A percentile compares a stretch with the other conserved stretches of the same genome.
Conservation (phyloP, 441 rosid genomes). For the Gossypium trilobum region DNA sequence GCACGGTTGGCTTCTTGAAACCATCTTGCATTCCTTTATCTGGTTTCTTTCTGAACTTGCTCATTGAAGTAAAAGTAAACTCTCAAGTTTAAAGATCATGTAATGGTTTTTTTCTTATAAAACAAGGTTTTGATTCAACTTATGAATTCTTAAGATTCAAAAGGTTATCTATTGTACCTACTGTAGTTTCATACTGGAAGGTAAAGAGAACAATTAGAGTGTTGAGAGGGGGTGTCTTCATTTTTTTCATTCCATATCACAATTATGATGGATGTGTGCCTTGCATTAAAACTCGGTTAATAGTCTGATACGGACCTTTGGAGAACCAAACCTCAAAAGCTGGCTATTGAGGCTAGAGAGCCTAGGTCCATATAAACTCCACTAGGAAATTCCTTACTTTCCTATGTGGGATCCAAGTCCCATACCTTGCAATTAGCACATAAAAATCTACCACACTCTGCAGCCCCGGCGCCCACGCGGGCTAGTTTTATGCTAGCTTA, state of each 20-base stretch:
- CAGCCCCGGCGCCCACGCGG: too few species aligned
- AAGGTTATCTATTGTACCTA: background rate
- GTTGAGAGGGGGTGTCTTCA: background rate
- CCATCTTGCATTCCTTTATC: background rate
- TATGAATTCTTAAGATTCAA: background rate
- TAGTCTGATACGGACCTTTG: background rate
- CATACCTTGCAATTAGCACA: too few species aligned
- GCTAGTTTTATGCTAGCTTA: too few species aligned
- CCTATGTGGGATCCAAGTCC: too few species aligned
- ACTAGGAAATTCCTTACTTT: too few species aligned
- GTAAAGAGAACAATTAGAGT: background rate
- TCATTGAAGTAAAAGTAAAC: background rate
- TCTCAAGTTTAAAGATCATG: background rate
- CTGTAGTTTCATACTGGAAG: background rate
- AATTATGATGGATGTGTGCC: background rate
- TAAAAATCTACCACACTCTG: too few species aligned
- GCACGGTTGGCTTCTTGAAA: slow-evolving; percentile 48
- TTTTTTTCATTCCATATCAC: background rate
- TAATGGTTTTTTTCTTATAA: background rate
- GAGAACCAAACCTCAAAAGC: too few species aligned
- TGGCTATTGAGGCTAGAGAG: too few species aligned
- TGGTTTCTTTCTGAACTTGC: background rate
- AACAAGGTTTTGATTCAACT: background rate
- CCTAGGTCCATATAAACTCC: too few species aligned
- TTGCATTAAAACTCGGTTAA: background rate